Evolutionary conservation across 2,329 filamentous ascomycete genomes (phyloP), one percentile per base, ranked within the genome.

Genomic region (Colletotrichum limetticola): DNA sequence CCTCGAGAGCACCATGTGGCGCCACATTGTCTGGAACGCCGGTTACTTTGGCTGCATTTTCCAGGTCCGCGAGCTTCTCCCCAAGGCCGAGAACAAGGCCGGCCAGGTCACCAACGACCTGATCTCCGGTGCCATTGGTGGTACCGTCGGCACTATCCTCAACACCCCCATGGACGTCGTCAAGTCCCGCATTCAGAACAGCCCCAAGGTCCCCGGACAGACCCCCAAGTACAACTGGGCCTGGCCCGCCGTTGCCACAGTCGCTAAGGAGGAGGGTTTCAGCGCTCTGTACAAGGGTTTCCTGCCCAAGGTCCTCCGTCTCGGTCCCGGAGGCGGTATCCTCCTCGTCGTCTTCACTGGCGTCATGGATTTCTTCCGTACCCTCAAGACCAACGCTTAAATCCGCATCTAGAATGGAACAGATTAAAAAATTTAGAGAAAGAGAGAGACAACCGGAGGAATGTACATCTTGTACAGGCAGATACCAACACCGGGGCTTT

Each of bases 21-120:
- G 97, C 75, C 97, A 99, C 85, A 91, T 88, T 68, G 84, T 89
- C 72, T 98, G 95, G 95, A 98, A 98, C 85, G 91, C 94, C 16
- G 96, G 95, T 72, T 98, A 98, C 89, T 99, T 99, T 83, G 97
- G 97, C 80, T 97, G 95, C 85, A 99, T 99, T 83, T 98, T 97
- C 91, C 97, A 99, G 86, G 94, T 98, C 75, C 93, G 95, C 81
- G 90, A 91, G 74, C 87, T 98, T 77, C 85, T 99, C 59, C 97
- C 97, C 74, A 89, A 91, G 81, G 91, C 93, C n/a, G 90, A 93
- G 68, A 93, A 91, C 83, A 97, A 98, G 89, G 88, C 88, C 76
- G 88, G 90, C 66, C 92, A 98, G 85, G 94, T 97, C 84, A 85
- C 89, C 72, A 98, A 98, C 82, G 95, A 99, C 79, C 85, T 99